phyloP scores from a whole-genome alignment of 805 yeast species.

The Candida takata region DNA sequence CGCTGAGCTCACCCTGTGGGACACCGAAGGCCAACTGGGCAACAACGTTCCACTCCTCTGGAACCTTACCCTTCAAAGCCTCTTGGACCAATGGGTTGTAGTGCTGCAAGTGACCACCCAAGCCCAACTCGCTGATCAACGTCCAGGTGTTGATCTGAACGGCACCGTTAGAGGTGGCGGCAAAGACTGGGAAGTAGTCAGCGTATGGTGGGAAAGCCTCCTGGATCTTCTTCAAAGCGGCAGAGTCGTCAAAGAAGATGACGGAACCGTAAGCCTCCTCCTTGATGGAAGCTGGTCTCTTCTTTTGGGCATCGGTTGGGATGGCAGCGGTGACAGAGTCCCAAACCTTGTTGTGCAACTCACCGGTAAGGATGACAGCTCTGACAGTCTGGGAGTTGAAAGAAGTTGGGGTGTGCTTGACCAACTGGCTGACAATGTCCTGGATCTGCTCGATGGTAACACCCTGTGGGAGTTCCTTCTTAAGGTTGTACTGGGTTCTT shows the following conservation, averaged over 20 bases:
- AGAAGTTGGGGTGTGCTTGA: slow-evolving; percentile 43
- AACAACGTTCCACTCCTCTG: slow-evolving; percentile 37
- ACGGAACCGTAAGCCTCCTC: slow-evolving; percentile 45
- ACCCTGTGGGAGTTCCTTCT: slow-evolving; percentile 36
- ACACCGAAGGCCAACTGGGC: slow-evolving; percentile 47
- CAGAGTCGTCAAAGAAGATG: slow-evolving; percentile 40
- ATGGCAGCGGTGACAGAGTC: slow-evolving; percentile 31
- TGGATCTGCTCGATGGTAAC: slow-evolving; percentile 34
- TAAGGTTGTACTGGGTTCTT: slow-evolving; percentile 41
- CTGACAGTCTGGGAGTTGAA: slow-evolving; percentile 47
- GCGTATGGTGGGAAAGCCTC: slow-evolving; percentile 36
- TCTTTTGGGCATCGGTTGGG: slow-evolving; percentile 31
- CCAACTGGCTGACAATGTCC: slow-evolving; percentile 34
- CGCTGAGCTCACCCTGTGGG: slow-evolving; percentile 30
- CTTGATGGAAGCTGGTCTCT: slow-evolving; percentile 35
- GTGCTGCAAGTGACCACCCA: slow-evolving; percentile 49
- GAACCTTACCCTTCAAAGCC: slow-evolving; percentile 34
- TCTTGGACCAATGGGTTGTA: slow-evolving; percentile 39
- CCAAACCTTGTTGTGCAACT: slow-evolving; percentile 41
- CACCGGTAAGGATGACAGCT: slow-evolving; percentile 41
- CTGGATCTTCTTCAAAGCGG: slow-evolving; percentile 33
- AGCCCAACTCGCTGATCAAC: slow-evolving; percentile 35
- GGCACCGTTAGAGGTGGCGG: slow-evolving; percentile 41
- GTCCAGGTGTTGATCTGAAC: slow-evolving; percentile 47
- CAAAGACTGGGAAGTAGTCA: slow-evolving; percentile 40